phyloP scores from a whole-genome alignment of 176 grass and related monocot genomes.

The Zizania latifolia region DNA sequence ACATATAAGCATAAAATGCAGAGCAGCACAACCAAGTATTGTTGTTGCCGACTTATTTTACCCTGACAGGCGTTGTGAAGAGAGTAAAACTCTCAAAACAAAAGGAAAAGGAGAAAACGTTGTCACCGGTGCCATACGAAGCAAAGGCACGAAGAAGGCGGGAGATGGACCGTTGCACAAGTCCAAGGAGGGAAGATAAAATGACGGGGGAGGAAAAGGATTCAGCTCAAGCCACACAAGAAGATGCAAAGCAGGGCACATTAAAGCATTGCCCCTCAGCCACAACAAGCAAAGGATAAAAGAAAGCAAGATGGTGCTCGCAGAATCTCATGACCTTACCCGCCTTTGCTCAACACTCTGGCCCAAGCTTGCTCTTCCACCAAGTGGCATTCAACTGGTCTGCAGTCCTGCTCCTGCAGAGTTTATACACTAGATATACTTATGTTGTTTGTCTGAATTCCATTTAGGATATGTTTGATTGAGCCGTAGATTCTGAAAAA shows the following conservation, averaged over 20 bases:
- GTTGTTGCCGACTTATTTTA: no score
- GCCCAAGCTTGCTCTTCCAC: background rate
- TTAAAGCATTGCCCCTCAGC: constrained; percentile 24
- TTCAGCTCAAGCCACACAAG: constrained; percentile 42
- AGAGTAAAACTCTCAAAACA: background rate
- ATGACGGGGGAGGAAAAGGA: constrained; percentile 13
- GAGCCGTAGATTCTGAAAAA: no score
- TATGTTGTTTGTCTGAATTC: no score
- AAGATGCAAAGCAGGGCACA: constrained; percentile 42
- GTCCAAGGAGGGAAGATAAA: background rate
- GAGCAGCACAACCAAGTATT: no score
- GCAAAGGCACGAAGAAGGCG: background rate
- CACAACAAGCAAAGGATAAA: constrained; percentile 39
- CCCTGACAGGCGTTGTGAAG: no score
- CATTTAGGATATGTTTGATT: no score
- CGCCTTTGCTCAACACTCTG: background rate
- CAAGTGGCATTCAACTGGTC: constrained; percentile 23
- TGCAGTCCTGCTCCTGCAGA: no score
- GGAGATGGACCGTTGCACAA: constrained; percentile 15
- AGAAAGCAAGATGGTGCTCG: constrained; percentile 35
- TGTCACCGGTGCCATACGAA: constrained; percentile 27
- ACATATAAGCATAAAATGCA: background rate
- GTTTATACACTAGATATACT: no score
- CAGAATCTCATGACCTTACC: constrained; percentile 26
- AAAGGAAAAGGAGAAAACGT: background rate